A percentile compares a stretch with the other conserved stretches of the same genome.
Evolutionary conservation across 306 rosid genomes (phyloP).

Genomic region (Vicia villosa): DNA sequence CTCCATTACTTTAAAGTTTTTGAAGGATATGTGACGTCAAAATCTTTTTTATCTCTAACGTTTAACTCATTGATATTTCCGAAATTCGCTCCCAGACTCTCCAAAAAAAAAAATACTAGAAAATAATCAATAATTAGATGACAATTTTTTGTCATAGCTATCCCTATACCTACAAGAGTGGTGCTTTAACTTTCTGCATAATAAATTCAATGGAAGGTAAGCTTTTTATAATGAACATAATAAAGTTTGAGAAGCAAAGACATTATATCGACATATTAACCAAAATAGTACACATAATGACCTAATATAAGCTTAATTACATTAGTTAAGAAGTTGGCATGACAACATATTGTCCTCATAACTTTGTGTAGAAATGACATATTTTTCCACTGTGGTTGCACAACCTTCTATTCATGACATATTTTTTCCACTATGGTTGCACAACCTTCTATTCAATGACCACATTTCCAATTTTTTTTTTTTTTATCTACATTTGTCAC

Average conservation of each 20-base stretch:
- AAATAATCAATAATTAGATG: neutral
- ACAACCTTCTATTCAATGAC: slow-evolving; percentile 11
- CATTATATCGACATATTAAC: slow-evolving; percentile 60
- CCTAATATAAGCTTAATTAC: slow-evolving; percentile 5
- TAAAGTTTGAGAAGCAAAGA: slow-evolving; percentile 26
- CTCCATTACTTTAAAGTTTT: too few species aligned
- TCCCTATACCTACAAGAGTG: neutral
- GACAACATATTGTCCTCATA: slow-evolving; percentile 65
- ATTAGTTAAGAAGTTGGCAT: slow-evolving; percentile 32
- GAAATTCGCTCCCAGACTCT: too few species aligned
- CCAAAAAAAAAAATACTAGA: neutral
- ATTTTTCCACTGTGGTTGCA: slow-evolving; percentile 36
- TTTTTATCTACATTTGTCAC: neutral
- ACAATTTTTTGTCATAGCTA: neutral
- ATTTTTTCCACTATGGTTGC: slow-evolving; percentile 34
- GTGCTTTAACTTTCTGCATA: slow-evolving; percentile 25
- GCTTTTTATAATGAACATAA: slow-evolving; percentile 13
- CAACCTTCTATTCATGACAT: slow-evolving; percentile 24
- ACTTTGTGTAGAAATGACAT: slow-evolving; percentile 15
- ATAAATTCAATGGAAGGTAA: slow-evolving; percentile 9
- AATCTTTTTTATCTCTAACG: too few species aligned
- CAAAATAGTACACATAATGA: neutral
- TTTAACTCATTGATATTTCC: too few species aligned
- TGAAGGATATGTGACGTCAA: too few species aligned
- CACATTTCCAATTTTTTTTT: slow-evolving; percentile 22